These are phyloP conservation scores for Nematodospora valgi DNA, from an alignment of 805 yeast genomes.

Conservation along the genomic window DNA sequence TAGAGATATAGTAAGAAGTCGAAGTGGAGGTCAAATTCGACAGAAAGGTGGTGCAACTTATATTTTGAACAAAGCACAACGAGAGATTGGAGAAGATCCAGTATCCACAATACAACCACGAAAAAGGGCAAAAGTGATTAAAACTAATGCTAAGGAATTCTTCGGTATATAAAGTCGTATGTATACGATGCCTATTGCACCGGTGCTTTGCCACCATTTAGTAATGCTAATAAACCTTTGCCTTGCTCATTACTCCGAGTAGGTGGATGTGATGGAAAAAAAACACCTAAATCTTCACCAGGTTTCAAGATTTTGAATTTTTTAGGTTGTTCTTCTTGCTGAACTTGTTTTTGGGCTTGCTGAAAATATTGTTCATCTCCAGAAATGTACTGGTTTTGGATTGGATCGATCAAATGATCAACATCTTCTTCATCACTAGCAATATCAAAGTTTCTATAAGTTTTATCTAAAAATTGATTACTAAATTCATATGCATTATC, in stretches of 20 bases:
- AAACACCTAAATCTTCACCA: constrained; percentile 21
- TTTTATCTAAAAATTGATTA: constrained; percentile 12
- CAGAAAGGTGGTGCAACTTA: constrained; percentile 3
- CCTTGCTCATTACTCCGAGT: constrained; percentile 16
- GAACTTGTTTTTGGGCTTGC: constrained; percentile 1
- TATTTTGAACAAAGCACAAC: neutral
- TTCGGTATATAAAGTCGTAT: constrained; percentile 6
- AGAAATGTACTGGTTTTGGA: neutral
- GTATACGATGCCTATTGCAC: neutral
- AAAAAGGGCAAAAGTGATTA: constrained; percentile 8
- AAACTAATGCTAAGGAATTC: constrained; percentile 10
- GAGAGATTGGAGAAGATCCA: neutral
- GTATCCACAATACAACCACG: neutral
- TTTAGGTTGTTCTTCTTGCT: neutral
- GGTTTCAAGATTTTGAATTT: constrained; percentile 25
- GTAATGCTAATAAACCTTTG: constrained; percentile 19
- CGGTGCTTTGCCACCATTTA: constrained; percentile 12
- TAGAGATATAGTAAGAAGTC: neutral
- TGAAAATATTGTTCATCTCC: neutral
- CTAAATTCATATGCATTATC: constrained; percentile 10
- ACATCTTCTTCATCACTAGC: constrained; percentile 37
- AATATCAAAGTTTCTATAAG: constrained; percentile 25
- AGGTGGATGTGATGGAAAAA: constrained; percentile 1
- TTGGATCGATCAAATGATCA: constrained; percentile 9
- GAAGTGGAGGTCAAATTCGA: neutral